Evolutionary conservation across 2,329 filamentous ascomycete species (phyloP), one percentile per base, ranked within the genome.

Genomic region (Cytospora leucostoma): DNA sequence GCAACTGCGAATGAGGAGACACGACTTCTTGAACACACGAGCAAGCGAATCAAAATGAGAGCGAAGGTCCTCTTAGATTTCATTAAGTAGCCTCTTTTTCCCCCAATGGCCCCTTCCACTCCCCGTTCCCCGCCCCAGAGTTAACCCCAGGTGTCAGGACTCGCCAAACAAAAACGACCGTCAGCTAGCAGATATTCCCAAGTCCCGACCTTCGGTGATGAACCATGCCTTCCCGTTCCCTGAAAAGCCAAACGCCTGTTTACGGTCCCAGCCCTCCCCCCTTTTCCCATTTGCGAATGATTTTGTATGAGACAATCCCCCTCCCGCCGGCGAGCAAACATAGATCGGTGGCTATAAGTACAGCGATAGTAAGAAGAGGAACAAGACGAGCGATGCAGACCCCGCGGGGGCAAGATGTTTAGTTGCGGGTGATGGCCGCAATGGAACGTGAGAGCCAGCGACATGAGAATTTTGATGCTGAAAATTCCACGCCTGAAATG

Each of bases 401-500:
- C 38, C 51, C 32, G 0, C 21, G 5, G n/a, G 10, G 44, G 7
- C 27, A 3, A 32, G 35, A 51, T 21, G 34, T 11, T 61, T 27
- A 27, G 52, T 59, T 35, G 54, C 7, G 21, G 38, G 59, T 52
- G 3, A 33, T 34, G 49, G 33, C 37, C 49, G 34, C 15, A 50
- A 19, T 38, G 32, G 54, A 53, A 34, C n/a, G 59, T 35, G 51
- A 49, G 32, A 49, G 27, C 27, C 27, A 27, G 27, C 27, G 27
- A 27, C 27, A 27, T 27, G 27, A 44, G 49, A 47, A 19, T 40
- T 44, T 34, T 40, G 40, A 55, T 51, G 51, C 21, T 61, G 34
- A 61, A 35, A 61, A 61, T 38, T 61, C 59, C 59, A 61, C 59
- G 59, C 59, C 59, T 54, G 32, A 51, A 61, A 61, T 61, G 59